These are phyloP conservation scores for Stentor roeselii DNA, from an alignment of 73 alveolate genomes.

Conservation along the genomic window DNA sequence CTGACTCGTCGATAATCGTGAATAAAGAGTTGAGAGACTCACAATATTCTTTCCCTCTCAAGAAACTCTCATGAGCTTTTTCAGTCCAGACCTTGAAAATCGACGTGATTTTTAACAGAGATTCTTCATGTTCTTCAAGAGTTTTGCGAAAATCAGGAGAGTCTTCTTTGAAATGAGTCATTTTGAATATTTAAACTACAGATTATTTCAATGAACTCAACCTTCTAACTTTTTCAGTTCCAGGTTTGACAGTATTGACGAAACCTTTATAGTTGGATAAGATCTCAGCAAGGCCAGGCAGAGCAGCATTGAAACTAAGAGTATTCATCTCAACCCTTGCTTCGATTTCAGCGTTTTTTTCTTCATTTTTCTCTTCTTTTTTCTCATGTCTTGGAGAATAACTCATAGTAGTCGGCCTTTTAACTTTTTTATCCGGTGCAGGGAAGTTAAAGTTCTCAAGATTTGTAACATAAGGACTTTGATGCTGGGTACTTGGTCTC, in stretches of 20 bases:
- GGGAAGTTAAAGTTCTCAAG: not conserved
- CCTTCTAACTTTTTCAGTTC: not conserved
- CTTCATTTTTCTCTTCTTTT: not conserved
- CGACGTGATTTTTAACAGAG: not conserved
- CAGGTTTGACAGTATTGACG: not conserved
- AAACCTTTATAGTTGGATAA: not conserved
- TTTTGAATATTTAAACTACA: not conserved
- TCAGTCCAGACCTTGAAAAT: not conserved
- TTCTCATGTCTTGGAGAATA: not conserved
- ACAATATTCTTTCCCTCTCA: not conserved
- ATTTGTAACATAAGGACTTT: not conserved
- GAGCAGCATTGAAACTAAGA: not conserved
- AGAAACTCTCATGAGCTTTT: not conserved
- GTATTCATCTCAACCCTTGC: not conserved
- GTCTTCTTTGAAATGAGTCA: not conserved
- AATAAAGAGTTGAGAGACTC: not conserved
- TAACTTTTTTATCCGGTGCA: not conserved
- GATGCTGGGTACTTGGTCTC: conserved; percentile 19
- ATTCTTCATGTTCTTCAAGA: not conserved
- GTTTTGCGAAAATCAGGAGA: not conserved
- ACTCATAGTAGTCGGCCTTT: not conserved
- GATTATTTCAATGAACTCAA: not conserved
- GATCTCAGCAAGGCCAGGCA: not conserved
- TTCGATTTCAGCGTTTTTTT: not conserved
- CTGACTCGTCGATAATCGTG: not conserved